Evolutionary conservation across 2,329 filamentous ascomycete genomes (phyloP), one percentile per base, ranked within the genome.

Genomic region (Penicillium sp.): DNA sequence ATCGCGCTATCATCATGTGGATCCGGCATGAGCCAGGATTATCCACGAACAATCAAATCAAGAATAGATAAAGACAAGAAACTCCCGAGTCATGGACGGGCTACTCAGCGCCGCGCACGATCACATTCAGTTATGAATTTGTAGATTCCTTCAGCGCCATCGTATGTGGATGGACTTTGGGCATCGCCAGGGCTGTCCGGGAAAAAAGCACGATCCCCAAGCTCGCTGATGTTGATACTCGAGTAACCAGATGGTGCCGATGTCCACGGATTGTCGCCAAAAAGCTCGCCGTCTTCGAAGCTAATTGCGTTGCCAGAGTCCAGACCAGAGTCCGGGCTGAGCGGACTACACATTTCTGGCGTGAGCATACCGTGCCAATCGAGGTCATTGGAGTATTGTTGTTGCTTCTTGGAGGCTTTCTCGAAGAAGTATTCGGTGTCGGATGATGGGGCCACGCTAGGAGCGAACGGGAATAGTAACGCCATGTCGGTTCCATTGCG

Each of bases 401-500:
- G 49, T 49, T 63, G 58, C 40, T 67, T 55, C 23, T 55, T 55
- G 32, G 72, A 55, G 43, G 73, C 58, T 67, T 71, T 59, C 73
- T 78, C 53, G 66, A 76, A 61, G 70, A 78, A 64, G 76, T 70
- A 62, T 40, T 73, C 66, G 24, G 59, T 59, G 40, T 66, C 83
- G 73, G 23, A 78, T 75, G 40, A 76, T 60, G 64, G 51, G 4
- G 76, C 73, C 41, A 76, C 69, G 55, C 79, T 85, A 0, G 92
- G 89, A 0, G 92, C 92, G 64, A 91, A 96, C 0, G 93, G 93
- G 64, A 96, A 97, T 36, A 86, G 81, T 17, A 97, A 79, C 4
- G 91, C 90, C 59, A 94, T 81, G 1, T 88, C 80, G 1, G 85
- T 84, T 7, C 88, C 91, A 21, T 80, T 80, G 49, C 82, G 84